These are phyloP conservation scores for Tetrapisispora pingtungensis DNA, from an alignment of 805 yeast species.

Conservation along the genomic window DNA sequence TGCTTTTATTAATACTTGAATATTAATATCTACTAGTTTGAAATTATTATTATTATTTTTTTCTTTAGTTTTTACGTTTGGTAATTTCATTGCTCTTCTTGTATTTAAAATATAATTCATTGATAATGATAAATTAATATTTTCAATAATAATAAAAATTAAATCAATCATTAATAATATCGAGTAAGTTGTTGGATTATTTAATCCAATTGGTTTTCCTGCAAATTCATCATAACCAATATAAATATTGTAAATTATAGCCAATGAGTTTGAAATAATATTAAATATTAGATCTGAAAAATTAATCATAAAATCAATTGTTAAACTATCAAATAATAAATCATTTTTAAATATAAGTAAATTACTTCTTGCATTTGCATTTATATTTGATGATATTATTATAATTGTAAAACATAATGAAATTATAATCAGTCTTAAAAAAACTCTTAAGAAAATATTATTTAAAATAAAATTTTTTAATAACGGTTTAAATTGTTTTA, in stretches of 20 bases:
- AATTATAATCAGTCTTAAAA: constrained; percentile 41
- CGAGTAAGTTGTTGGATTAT: constrained; percentile 77
- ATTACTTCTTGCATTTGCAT: background rate
- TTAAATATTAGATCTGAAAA: background rate
- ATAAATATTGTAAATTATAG: constrained; percentile 2
- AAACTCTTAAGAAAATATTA: constrained; percentile 76
- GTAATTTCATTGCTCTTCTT: background rate
- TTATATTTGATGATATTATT: background rate
- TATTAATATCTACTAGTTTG: background rate
- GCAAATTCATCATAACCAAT: constrained; percentile 91
- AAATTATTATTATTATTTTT: background rate
- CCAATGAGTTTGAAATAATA: background rate
- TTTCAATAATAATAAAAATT: constrained; percentile 75
- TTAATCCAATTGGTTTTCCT: constrained; percentile 71
- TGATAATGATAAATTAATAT: constrained; percentile 78
- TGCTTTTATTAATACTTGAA: constrained; percentile 23
- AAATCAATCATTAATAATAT: constrained; percentile 73
- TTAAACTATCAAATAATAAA: background rate
- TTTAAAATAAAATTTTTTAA: constrained; percentile 50
- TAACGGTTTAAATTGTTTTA: constrained; percentile 54
- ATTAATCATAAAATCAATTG: background rate
- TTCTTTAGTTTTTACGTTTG: too few relatives aligned
- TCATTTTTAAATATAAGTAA: background rate
- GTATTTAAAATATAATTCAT: constrained; percentile 1
- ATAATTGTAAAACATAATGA: background rate